Percentiles rank a stretch among this genome's conserved stretches.
These are phyloP conservation scores for Fusarium begoniae DNA, from an alignment of 2,329 filamentous ascomycete genomes.

Conservation along the genomic window DNA sequence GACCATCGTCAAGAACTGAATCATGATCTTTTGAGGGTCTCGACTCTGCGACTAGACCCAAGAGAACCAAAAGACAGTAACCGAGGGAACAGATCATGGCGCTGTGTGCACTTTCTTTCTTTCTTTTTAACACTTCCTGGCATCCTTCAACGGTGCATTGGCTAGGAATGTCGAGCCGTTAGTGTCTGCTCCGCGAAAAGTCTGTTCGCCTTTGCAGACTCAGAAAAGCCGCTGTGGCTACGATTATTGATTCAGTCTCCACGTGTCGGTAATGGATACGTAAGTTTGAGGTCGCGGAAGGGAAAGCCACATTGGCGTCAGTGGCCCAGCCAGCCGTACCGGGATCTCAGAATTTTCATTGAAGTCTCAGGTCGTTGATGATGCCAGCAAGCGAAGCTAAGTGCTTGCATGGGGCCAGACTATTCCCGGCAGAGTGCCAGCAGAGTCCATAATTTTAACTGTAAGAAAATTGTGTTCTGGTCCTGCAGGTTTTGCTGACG, in stretches of 20 bases:
- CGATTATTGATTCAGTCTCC: constrained; percentile 26
- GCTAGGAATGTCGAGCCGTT: constrained; percentile 20
- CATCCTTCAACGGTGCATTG: constrained; percentile 3
- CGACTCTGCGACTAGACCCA: background rate
- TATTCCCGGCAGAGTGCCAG: constrained; percentile 8
- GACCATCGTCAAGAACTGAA: constrained; percentile 10
- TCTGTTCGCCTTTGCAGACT: constrained; percentile 16
- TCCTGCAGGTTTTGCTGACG: constrained; percentile 13
- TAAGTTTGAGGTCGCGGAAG: background rate
- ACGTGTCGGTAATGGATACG: constrained; percentile 23
- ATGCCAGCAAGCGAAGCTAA: constrained; percentile 21
- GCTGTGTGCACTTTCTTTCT: constrained; percentile 22
- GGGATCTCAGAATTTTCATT: constrained; percentile 29
- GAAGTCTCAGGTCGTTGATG: constrained; percentile 14
- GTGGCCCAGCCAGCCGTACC: background rate
- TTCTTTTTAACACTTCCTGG: constrained; percentile 3
- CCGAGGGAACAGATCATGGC: background rate
- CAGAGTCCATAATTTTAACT: background rate
- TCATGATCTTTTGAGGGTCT: constrained; percentile 2
- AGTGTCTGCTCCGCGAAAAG: constrained; percentile 28
- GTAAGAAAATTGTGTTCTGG: constrained; percentile 10
- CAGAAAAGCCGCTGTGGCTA: constrained; percentile 16
- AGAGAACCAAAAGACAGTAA: background rate
- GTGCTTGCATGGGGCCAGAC: constrained; percentile 33
- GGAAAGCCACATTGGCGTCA: constrained; percentile 26